phyloP scores from a whole-genome alignment of 164 flowering plant genomes.

The Berberis thunbergii region DNA sequence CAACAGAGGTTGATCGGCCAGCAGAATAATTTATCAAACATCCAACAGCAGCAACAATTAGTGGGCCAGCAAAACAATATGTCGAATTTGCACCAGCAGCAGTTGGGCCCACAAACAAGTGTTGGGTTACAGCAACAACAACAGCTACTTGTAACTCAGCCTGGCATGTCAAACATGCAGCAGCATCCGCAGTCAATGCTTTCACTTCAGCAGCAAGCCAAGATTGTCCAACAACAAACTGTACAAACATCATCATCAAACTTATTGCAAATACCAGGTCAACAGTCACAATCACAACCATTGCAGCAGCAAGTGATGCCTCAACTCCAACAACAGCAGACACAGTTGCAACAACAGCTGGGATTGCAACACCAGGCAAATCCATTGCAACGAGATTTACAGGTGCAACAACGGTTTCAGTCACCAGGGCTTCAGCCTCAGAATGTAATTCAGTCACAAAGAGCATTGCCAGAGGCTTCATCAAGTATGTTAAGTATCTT shows the following conservation, averaged over 20 bases:
- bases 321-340: conserved; percentile 58
- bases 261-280: conserved; percentile 50
- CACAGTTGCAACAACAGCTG: conserved; percentile 30
- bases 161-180: conserved; percentile 51
- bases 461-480: conserved; percentile 59
- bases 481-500: conserved; percentile 42
- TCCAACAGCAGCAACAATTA: conserved; percentile 30
- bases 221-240: conserved; percentile 45
- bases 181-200: conserved; percentile 24
- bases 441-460: conserved; percentile 44
- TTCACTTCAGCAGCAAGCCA: conserved; percentile 41
- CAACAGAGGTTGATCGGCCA: conserved; percentile 45
- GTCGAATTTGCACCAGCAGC: conserved; percentile 59
- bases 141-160: conserved; percentile 51
- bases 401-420: conserved; percentile 56
- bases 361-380: conserved; percentile 63
- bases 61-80: conserved; percentile 37
- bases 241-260: conserved; percentile 15
- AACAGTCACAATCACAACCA: conserved; percentile 49
- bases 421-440: conserved; percentile 49
- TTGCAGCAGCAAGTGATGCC: conserved; percentile 53
- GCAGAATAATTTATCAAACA: conserved; percentile 28
- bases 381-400: conserved; percentile 45
- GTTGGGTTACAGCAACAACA: conserved; percentile 49
- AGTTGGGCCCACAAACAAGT: conserved; percentile 47